These are phyloP conservation scores for Penicillium psychrofluorescens DNA, from an alignment of 495 filamentous ascomycete genomes.

Conservation along the genomic window DNA sequence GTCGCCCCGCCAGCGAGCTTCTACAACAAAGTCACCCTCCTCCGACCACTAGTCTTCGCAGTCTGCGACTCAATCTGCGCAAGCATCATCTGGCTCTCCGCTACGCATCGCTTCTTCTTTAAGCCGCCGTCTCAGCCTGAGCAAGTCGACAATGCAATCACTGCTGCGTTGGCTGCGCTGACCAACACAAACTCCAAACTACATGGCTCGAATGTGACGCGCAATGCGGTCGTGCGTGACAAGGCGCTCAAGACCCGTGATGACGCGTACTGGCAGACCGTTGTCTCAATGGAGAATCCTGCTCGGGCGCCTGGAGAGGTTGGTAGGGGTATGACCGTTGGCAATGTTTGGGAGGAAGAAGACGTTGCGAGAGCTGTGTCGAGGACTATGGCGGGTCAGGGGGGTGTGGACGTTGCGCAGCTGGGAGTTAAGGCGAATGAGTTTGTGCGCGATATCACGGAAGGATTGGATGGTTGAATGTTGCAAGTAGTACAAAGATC, in stretches of 20 bases:
- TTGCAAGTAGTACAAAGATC: conserved; percentile 2
- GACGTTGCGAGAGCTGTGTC: conserved; percentile 50
- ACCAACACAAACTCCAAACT: conserved; percentile 43
- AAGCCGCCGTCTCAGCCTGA: conserved; percentile 44
- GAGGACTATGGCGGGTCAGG: conserved; percentile 35
- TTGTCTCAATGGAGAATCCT: conserved; percentile 29
- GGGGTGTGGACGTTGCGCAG: conserved; percentile 40
- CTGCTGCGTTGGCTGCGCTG: conserved; percentile 31
- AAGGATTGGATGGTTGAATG: conserved; percentile 24
- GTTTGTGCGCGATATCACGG: conserved; percentile 36
- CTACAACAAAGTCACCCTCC: conserved; percentile 57
- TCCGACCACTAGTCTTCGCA: conserved; percentile 52
- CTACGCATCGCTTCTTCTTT: conserved; percentile 66
- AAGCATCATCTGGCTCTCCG: conserved; percentile 58
- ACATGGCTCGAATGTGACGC: conserved; percentile 44
- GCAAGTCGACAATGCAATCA: conserved; percentile 31
- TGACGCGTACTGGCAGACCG: conserved; percentile 53
- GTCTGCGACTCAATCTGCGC: conserved; percentile 55
- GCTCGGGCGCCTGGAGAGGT: conserved; percentile 21
- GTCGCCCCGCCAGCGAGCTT: conserved; percentile 38
- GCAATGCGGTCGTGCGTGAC: conserved; percentile 55
- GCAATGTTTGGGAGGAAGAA: conserved; percentile 45
- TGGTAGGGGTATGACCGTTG: conserved; percentile 13
- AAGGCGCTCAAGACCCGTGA: conserved; percentile 42
- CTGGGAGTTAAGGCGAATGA: conserved; percentile 38